Conservation (phyloP, 202 grass and related monocot species). For the Saccharum hybrid region DNA sequence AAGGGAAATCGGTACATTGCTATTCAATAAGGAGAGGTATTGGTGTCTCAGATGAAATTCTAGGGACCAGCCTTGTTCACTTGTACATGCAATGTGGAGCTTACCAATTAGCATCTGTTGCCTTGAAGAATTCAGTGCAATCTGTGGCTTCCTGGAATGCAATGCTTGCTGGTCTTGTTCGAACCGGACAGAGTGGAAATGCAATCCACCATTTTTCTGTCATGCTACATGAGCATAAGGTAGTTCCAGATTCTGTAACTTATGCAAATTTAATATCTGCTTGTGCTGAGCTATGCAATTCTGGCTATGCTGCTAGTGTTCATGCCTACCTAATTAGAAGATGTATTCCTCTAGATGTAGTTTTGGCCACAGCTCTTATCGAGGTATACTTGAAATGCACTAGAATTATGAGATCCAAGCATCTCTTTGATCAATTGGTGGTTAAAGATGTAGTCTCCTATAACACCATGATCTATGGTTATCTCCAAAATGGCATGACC, state of each 20-base stretch:
- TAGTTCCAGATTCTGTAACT: conserved; percentile 60
- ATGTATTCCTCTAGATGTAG: conserved; percentile 52
- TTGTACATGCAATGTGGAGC: conserved; percentile 56
- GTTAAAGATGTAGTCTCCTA: conserved; percentile 55
- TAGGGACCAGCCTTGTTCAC: conserved; percentile 60
- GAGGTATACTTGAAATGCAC: conserved; percentile 49
- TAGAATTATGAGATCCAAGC: conserved; percentile 29
- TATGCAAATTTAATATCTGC: conserved; percentile 59
- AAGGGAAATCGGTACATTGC: conserved; percentile 59
- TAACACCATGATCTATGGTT: conserved; percentile 59
- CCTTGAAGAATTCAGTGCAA: conserved; percentile 44
- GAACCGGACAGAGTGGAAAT: conserved; percentile 38
- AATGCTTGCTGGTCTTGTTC: conserved; percentile 52
- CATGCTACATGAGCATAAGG: conserved; percentile 54
- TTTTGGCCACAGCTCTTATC: conserved; percentile 56
- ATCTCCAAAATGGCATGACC: conserved; percentile 45
- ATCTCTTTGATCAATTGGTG: conserved; percentile 49
- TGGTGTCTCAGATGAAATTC: conserved; percentile 56
- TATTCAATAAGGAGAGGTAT: conserved; percentile 63
- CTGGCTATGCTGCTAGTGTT: conserved; percentile 45
- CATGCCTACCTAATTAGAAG: conserved; percentile 66
- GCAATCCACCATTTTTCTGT: conserved; percentile 50
- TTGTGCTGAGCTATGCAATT: conserved; percentile 52
- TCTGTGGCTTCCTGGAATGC: conserved; percentile 59
- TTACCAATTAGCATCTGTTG: conserved; percentile 40